Evolutionary conservation across 2,329 filamentous ascomycete species (phyloP).

Genomic region (Lecanicillium sp.): DNA sequence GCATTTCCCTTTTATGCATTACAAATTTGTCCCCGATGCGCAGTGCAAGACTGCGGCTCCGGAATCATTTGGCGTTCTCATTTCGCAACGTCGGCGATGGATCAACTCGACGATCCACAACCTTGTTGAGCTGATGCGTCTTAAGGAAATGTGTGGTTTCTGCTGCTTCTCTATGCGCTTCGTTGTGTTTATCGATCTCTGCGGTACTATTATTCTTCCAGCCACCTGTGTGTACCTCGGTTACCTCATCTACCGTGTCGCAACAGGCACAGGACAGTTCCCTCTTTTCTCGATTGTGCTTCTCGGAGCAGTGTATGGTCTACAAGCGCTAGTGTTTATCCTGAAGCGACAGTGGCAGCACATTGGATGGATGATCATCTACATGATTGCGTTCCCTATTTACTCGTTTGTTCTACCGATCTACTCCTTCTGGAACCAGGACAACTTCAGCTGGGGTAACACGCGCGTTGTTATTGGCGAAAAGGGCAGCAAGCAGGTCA

Average conservation of each 20-base stretch:
- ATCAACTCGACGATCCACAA: slow-evolving; percentile 99
- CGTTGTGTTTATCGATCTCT: slow-evolving; percentile 87
- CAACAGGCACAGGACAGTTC: slow-evolving; percentile 62
- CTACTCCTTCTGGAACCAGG: slow-evolving; percentile 99
- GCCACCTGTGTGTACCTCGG: slow-evolving; percentile 79
- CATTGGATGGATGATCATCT: slow-evolving; percentile 99
- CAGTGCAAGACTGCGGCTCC: slow-evolving; percentile 91
- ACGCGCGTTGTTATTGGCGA: slow-evolving; percentile 96
- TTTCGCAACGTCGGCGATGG: slow-evolving; percentile 98
- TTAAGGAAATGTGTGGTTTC: slow-evolving; percentile 95
- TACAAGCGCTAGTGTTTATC: slow-evolving; percentile 94
- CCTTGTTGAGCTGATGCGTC: slow-evolving; percentile 76
- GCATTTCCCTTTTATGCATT: slow-evolving; percentile 90
- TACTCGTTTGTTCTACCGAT: slow-evolving; percentile 86
- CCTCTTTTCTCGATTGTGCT: slow-evolving; percentile 83
- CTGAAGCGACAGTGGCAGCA: slow-evolving; percentile 97
- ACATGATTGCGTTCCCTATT: slow-evolving; percentile 89
- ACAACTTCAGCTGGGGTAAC: slow-evolving; percentile 98
- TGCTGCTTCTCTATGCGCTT: slow-evolving; percentile 99
- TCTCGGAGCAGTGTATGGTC: slow-evolving; percentile 84
- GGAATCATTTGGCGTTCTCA: slow-evolving; percentile 84
- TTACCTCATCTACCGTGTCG: slow-evolving; percentile 77
- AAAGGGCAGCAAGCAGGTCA: slow-evolving; percentile 81
- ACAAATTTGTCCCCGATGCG: slow-evolving; percentile 91
- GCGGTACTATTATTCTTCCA: slow-evolving; percentile 85